Evolutionary conservation across 371 early-diverging fungal species (phyloP).

Genomic region (Mucor racemosus): DNA sequence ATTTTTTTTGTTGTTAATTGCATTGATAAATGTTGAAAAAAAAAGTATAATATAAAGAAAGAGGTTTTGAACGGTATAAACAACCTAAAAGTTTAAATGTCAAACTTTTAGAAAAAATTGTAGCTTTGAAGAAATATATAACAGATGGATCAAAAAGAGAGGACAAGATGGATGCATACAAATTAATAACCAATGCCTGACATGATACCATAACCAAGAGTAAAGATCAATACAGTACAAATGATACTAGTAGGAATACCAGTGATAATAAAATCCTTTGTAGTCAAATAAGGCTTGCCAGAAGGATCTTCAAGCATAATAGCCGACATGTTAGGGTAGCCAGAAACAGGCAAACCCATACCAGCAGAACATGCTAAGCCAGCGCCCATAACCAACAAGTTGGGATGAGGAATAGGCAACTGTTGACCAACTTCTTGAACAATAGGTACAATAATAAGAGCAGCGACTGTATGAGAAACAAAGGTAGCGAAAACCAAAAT

Average conservation of each 20-base stretch:
- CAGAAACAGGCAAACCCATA: slow-evolving; percentile 83
- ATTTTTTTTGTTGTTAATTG: not conserved
- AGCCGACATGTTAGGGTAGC: slow-evolving; percentile 97
- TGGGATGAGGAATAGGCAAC: slow-evolving; percentile 81
- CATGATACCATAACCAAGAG: slow-evolving; percentile 80
- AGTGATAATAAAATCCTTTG: slow-evolving; percentile 83
- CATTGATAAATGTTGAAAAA: not conserved
- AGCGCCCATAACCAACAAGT: slow-evolving; percentile 87
- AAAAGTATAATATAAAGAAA: not conserved
- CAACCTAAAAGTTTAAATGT: not conserved
- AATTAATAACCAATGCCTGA: slow-evolving; percentile 53
- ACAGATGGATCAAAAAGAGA: not conserved
- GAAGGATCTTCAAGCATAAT: slow-evolving; percentile 90
- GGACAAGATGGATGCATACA: not conserved
- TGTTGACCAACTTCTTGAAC: slow-evolving; percentile 75
- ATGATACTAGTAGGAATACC: slow-evolving; percentile 83
- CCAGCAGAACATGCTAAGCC: slow-evolving; percentile 56
- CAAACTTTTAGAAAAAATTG: not conserved
- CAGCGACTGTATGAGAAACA: slow-evolving; percentile 94
- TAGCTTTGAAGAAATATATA: slow-evolving; percentile 4
- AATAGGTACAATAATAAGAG: slow-evolving; percentile 83
- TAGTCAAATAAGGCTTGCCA: slow-evolving; percentile 85
- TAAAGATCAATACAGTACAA: slow-evolving; percentile 72
- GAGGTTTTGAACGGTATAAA: not conserved
- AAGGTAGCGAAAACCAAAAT: slow-evolving; percentile 89